Conservation (phyloP, 116 monocot species). For the Posidonia oceanica region DNA sequence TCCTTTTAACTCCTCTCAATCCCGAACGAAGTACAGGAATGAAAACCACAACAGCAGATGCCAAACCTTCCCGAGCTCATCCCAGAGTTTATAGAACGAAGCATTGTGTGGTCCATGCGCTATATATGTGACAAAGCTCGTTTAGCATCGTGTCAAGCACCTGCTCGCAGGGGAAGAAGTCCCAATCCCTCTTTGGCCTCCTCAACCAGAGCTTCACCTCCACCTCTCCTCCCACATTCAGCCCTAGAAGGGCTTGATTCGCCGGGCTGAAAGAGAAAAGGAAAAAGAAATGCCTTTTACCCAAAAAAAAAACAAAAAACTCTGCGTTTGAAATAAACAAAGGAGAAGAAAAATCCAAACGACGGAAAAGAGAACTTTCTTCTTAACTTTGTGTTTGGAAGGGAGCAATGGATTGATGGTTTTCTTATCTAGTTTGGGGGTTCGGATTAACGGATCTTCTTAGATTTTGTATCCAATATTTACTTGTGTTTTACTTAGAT, state of each 20-base stretch:
- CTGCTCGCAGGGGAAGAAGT: conserved; percentile 81
- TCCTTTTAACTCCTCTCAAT: too few relatives aligned
- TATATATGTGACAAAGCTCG: conserved; percentile 65
- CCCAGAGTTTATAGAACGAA: conserved; percentile 84
- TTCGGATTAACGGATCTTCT: too few relatives aligned
- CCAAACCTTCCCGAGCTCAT: conserved; percentile 64
- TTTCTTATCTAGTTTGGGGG: too few relatives aligned
- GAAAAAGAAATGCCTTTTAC: background rate
- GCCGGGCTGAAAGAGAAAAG: conserved; percentile 25
- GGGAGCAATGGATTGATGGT: too few relatives aligned
- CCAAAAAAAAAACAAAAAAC: background rate
- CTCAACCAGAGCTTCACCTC: conserved; percentile 72
- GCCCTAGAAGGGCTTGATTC: conserved; percentile 50
- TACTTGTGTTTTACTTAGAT: too few relatives aligned
- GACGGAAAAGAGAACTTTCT: too few relatives aligned
- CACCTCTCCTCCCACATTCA: conserved; percentile 56
- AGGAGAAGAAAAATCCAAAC: background rate
- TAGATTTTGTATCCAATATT: too few relatives aligned
- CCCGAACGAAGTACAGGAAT: too few relatives aligned
- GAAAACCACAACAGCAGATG: background rate
- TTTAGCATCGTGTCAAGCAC: conserved; percentile 94
- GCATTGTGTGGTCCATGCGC: conserved; percentile 70
- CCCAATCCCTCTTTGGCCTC: conserved; percentile 42
- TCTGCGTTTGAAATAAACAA: background rate
- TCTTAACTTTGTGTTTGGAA: too few relatives aligned